phyloP scores from a whole-genome alignment of 768 basidiomycete genomes.

The Lactarius indigo region DNA sequence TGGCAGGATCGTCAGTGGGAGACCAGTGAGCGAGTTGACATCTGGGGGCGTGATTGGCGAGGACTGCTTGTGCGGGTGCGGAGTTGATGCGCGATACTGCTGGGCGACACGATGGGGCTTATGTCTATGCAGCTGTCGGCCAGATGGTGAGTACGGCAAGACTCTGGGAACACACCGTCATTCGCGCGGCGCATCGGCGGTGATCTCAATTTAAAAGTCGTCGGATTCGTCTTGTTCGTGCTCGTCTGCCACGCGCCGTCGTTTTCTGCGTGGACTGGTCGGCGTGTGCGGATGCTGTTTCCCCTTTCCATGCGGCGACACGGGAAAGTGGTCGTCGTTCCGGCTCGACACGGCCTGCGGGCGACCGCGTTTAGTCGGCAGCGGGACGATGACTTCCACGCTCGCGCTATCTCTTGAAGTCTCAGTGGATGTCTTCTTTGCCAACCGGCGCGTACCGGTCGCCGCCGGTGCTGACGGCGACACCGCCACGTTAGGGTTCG shows the following conservation, averaged over 20 bases:
- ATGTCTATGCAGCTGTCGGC: not conserved
- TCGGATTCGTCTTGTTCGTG: not conserved
- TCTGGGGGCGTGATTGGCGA: not conserved
- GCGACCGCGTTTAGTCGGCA: not conserved
- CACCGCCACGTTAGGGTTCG: constrained; percentile 1
- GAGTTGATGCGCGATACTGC: not conserved
- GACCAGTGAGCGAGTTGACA: not conserved
- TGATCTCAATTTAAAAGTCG: not conserved
- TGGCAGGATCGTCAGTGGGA: constrained; percentile 8
- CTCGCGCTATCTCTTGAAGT: not conserved
- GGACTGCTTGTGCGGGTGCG: not conserved
- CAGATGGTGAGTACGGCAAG: not conserved
- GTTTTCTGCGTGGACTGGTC: constrained; percentile 1
- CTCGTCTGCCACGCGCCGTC: constrained; percentile 6
- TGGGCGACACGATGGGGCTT: not conserved
- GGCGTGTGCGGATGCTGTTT: not conserved
- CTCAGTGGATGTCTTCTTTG: not conserved
- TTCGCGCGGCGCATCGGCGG: not conserved
- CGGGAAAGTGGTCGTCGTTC: no score
- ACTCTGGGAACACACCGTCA: not conserved
- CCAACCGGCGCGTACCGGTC: not conserved
- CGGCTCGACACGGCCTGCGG: not conserved
- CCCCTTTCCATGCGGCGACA: not conserved
- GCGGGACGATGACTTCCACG: not conserved
- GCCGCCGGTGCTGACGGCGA: not conserved